Evolutionary conservation across 257 asterid genomes (phyloP).

Genomic region (Solanum neorickii): DNA sequence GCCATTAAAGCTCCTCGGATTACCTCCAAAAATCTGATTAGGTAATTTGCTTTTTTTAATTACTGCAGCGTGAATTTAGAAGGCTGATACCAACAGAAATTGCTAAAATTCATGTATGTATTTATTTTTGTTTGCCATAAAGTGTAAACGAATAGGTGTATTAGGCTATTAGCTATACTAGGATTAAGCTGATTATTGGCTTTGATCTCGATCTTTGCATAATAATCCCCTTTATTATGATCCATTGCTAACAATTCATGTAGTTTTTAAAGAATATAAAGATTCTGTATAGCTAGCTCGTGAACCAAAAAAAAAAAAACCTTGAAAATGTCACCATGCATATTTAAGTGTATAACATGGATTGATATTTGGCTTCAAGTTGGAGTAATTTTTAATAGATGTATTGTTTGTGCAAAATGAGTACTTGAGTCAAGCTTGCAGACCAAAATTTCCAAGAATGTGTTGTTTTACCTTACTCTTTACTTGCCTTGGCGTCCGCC

Average conservation of each 20-base stretch:
- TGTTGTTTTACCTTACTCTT: background rate
- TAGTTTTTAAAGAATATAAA: background rate
- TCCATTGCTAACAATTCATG: background rate
- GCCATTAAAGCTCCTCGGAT: slow-evolving; percentile 78
- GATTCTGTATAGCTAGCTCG: background rate
- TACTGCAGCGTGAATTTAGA: background rate
- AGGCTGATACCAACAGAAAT: background rate
- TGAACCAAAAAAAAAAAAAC: background rate
- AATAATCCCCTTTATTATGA: background rate
- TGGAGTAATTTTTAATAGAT: background rate
- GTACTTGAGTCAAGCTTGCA: background rate
- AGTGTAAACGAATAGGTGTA: background rate
- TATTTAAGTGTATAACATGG: background rate
- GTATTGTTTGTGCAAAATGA: background rate
- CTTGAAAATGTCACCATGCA: background rate
- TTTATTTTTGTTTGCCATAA: background rate
- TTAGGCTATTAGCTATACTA: background rate
- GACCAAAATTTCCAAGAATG: background rate
- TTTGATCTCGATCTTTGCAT: background rate
- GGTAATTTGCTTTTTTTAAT: slow-evolving; percentile 16
- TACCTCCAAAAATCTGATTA: slow-evolving; percentile 73
- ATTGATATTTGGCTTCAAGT: background rate
- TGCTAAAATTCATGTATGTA: background rate
- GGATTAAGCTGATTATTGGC: background rate
- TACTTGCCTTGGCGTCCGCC: background rate